phyloP scores from a whole-genome alignment of 2,329 filamentous ascomycete genomes.

The Clarireedia sp. region DNA sequence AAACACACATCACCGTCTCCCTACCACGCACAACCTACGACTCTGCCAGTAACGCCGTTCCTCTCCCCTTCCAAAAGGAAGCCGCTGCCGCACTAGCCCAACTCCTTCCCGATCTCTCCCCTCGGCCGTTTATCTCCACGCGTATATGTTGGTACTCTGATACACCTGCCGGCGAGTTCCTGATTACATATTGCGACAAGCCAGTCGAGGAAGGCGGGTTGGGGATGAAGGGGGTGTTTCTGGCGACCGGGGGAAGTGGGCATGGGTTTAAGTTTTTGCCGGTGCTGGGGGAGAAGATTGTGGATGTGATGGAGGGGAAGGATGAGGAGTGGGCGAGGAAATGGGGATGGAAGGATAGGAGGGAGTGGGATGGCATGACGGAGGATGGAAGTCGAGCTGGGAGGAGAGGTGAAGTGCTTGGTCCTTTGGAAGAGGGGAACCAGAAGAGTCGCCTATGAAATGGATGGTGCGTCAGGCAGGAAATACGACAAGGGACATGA shows the following conservation, averaged over 20 bases:
- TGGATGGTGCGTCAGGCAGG: background rate
- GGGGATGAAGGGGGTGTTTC: conserved; percentile 35
- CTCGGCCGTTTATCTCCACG: conserved; percentile 42
- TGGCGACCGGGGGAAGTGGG: conserved; percentile 41
- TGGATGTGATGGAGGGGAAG: conserved; percentile 33
- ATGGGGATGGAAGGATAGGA: conserved; percentile 43
- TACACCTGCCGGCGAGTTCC: conserved; percentile 55
- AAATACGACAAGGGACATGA: background rate
- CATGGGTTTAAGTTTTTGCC: conserved; percentile 45
- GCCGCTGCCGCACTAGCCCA: conserved; percentile 25
- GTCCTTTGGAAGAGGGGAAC: background rate
- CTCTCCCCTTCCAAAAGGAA: conserved; percentile 17
- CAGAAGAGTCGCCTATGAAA: background rate
- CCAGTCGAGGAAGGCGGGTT: conserved; percentile 33
- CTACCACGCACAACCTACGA: conserved; percentile 20
- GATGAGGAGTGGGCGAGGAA: conserved; percentile 39
- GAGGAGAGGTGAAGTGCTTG: conserved; percentile 10
- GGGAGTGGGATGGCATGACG: conserved; percentile 19
- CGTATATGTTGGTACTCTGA: conserved; percentile 59
- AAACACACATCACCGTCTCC: conserved; percentile 12
- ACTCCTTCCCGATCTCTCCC: conserved; percentile 46
- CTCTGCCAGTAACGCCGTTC: conserved; percentile 17
- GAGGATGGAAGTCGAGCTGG: conserved; percentile 28
- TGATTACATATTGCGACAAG: conserved; percentile 40
- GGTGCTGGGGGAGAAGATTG: conserved; percentile 38